Evolutionary conservation across 306 rosid genomes (phyloP), one percentile per base, ranked within the genome.

Genomic region (Inga oerstediana): DNA sequence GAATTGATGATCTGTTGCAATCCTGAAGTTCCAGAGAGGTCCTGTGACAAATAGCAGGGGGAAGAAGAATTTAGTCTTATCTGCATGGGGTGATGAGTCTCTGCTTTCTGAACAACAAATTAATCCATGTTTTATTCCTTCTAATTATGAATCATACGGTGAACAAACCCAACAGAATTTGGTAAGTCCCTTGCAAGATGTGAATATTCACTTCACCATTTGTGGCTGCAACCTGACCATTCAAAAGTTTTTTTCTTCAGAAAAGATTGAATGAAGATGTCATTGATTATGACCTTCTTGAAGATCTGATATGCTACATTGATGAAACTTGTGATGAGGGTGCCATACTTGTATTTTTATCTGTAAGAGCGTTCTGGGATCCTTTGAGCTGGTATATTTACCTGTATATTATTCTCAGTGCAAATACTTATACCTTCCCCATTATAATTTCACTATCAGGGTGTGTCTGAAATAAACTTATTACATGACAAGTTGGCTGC

Each of bases 41-140:
- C 82, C 88, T 49, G 91, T 93, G 59, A 74, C 90, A 77, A 87
- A 88, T 79, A 91, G 85, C 88, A 85, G 97, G 88, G 98, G 98
- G 59, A 93, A 92, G 89, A 95, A 95, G 87, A 95, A 93, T 89
- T 93, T 95, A 85, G 92, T 88, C 85, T 84, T 91, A 86, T 93
- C 98, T 71, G 95, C 75, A 30, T 95, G 98, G 98, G 98, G 98
- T 68, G 98, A 95, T 68, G 98, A 95, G 72, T 83, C 94, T 81
- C 17, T 93, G 70, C 98, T 93, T 62, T 93, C 97, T 7, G 98
- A 92, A 87, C 92, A 86, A 76, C 44, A 58, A 77, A 41, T 84
- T 48, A 95, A 95, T 83, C 98, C 98, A 8, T 72, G 87, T 87
- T 95, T 88, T 84, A 80, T 71, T 77, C 82, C 89, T 76, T 89